Base-by-base conservation (phyloP, 2,329 filamentous ascomycete species). In the Microascus cirrosus region DNA sequence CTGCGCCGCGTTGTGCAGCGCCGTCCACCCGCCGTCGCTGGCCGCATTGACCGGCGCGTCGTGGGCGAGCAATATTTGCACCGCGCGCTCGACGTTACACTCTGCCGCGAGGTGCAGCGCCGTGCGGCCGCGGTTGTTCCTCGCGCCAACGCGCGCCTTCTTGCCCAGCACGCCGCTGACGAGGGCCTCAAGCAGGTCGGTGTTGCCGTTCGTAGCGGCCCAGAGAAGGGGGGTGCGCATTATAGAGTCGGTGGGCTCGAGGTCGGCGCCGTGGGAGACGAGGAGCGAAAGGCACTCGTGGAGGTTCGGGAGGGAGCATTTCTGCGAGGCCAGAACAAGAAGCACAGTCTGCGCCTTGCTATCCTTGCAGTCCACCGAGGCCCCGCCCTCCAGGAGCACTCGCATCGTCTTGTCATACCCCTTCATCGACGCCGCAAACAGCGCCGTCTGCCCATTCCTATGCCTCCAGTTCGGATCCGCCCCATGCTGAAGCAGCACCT, bases 141-240 rank as follows among this genome's bases (percentile, higher is more conserved):
- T 65, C 0, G 65, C 61, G 32, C 66, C 61, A 34, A 63, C 53
- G 51, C 66, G 61, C 5, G 66, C 67, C 13, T 63, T 63, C 13
- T 61, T 63, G 55, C 70, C 69, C 11, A 66, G 61, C 20, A 42
- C 15, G 7, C 52, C 39, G 36, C 7, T 54, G 6, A 71, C 64
- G 25, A 70, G 63, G 63, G 70, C 69, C n/a, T 68, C 64, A 7
- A 69, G 64, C 11, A 68, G 67, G 28, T 69, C 63, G 36, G 68
- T 62, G 55, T 71, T 69, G 1, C 67, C 63, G 34, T 70, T 67
- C 0, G 65, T 63, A 2, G 69, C 68, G 4, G 56, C 56, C 56
- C 56, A 58, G 51, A 63, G 62, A 2, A 63, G 54, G 22, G 62
- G 55, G 13, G 59, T 63, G 52, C 63, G 61, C 35, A 60, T 58